These are phyloP conservation scores for Vitis hybrid DNA, from an alignment of 177 flowering plant genomes.

Conservation along the genomic window DNA sequence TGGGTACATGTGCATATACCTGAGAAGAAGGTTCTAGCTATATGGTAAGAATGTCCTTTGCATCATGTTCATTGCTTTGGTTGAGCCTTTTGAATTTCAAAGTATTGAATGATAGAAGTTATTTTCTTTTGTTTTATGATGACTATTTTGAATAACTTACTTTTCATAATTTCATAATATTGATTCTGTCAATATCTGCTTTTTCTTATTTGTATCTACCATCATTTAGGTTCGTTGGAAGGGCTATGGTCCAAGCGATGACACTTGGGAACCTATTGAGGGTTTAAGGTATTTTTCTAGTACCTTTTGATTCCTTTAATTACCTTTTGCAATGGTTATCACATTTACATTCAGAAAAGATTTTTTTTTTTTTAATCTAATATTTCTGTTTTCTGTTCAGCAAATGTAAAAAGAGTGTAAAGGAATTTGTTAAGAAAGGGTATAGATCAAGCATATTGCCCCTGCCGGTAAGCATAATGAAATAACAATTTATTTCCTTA, in stretches of 20 bases:
- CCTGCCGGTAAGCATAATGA: slow-evolving; percentile 51
- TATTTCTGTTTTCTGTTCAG: slow-evolving; percentile 24
- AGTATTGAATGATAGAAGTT: too few species aligned
- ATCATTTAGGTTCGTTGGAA: slow-evolving; percentile 71
- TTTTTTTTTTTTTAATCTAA: not conserved
- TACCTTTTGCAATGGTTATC: too few species aligned
- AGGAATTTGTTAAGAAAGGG: slow-evolving; percentile 53
- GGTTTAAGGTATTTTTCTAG: slow-evolving; percentile 52
- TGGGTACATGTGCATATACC: too few species aligned
- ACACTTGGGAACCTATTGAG: slow-evolving; percentile 81
- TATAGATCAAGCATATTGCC: slow-evolving; percentile 50
- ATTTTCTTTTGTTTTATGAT: too few species aligned
- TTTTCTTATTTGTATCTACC: not conserved
- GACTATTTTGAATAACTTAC: too few species aligned
- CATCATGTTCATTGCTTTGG: too few species aligned
- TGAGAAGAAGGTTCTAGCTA: too few species aligned
- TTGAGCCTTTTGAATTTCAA: too few species aligned
- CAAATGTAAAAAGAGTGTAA: slow-evolving; percentile 39
- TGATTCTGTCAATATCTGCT: not conserved
- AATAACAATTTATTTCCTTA: too few species aligned
- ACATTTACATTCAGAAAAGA: too few species aligned
- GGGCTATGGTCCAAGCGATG: slow-evolving; percentile 59
- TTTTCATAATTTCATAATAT: not conserved
- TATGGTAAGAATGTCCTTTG: too few species aligned
- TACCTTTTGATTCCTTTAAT: not conserved